Evolutionary conservation across 495 filamentous ascomycete species (phyloP).

Genomic region (Penicillium bovifimosum): DNA sequence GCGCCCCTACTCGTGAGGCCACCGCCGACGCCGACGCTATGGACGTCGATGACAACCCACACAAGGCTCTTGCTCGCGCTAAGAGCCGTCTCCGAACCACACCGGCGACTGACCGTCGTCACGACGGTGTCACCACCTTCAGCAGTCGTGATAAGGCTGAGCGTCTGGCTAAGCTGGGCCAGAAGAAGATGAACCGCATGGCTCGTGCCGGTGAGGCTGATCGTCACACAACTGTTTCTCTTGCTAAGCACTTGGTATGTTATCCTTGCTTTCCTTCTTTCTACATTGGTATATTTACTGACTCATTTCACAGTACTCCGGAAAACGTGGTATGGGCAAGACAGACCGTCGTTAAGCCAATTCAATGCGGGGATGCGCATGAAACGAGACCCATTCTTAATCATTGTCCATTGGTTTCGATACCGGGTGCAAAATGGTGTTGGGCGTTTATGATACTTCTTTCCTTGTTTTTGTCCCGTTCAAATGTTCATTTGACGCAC

Average conservation of each 20-base stretch:
- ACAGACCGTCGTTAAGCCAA: conserved; percentile 47
- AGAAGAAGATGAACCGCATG: conserved; percentile 99
- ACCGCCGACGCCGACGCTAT: conserved; percentile 69
- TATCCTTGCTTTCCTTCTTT: background rate
- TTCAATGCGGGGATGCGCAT: conserved; percentile 13
- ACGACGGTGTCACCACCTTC: conserved; percentile 59
- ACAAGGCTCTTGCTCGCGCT: conserved; percentile 60
- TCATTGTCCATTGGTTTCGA: conserved; percentile 32
- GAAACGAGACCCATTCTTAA: conserved; percentile 31
- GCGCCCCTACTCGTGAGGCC: conserved; percentile 46
- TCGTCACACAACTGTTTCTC: conserved; percentile 73
- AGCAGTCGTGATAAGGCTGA: conserved; percentile 70
- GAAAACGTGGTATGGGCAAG: conserved; percentile 57
- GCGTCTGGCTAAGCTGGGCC: conserved; percentile 74
- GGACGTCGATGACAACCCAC: conserved; percentile 80
- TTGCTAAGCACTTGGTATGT: conserved; percentile 90
- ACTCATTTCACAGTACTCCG: conserved; percentile 42
- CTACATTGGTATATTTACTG: conserved; percentile 15
- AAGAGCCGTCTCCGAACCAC: conserved; percentile 76
- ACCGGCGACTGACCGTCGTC: conserved; percentile 68
- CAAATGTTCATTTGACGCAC: conserved; percentile 14
- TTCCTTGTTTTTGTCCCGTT: conserved; percentile 3
- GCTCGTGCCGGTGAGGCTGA: conserved; percentile 94
- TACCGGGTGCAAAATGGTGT: conserved; percentile 35
- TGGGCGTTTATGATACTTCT: conserved; percentile 21